Evolutionary conservation across 345 rosid genomes (phyloP).

Genomic region (Citrus sp.): DNA sequence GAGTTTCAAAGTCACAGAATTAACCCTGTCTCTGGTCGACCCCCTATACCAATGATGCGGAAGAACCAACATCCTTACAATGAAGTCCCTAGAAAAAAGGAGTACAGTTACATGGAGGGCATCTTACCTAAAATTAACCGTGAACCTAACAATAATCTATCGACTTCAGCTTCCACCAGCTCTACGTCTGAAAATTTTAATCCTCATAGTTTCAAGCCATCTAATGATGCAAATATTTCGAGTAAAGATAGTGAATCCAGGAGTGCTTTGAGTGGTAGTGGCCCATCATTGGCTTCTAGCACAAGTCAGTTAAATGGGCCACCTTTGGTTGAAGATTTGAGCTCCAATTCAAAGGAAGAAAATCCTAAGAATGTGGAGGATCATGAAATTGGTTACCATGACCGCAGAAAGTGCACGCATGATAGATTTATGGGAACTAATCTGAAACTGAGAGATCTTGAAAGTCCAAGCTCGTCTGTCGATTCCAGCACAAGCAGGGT

Average conservation of each 20-base stretch:
- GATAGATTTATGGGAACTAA: conserved; percentile 53
- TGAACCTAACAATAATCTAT: conserved; percentile 57
- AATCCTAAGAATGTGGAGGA: conserved; percentile 31
- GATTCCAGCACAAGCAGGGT: conserved; percentile 48
- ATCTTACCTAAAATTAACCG: conserved; percentile 64
- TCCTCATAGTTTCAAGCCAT: conserved; percentile 38
- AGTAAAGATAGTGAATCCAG: conserved; percentile 38
- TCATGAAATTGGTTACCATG: conserved; percentile 44
- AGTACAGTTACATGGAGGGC: conserved; percentile 63
- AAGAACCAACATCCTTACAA: conserved; percentile 75
- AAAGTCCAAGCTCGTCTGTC: conserved; percentile 59
- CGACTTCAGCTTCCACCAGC: conserved; percentile 53
- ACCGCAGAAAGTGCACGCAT: conserved; percentile 45
- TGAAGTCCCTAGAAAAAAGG: conserved; percentile 79
- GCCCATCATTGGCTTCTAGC: conserved; percentile 37
- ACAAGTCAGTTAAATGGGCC: conserved; percentile 31
- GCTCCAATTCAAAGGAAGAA: conserved; percentile 31
- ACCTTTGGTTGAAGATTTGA: conserved; percentile 35
- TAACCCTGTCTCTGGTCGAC: conserved; percentile 53
- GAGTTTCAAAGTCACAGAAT: conserved; percentile 58
- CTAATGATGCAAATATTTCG: conserved; percentile 34
- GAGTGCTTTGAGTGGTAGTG: conserved; percentile 34
- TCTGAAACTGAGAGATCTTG: conserved; percentile 58
- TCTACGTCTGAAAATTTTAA: conserved; percentile 37
- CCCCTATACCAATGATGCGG: conserved; percentile 80